Conservation (phyloP, 2,329 filamentous ascomycete species). For the Intubia oerlemansii region DNA sequence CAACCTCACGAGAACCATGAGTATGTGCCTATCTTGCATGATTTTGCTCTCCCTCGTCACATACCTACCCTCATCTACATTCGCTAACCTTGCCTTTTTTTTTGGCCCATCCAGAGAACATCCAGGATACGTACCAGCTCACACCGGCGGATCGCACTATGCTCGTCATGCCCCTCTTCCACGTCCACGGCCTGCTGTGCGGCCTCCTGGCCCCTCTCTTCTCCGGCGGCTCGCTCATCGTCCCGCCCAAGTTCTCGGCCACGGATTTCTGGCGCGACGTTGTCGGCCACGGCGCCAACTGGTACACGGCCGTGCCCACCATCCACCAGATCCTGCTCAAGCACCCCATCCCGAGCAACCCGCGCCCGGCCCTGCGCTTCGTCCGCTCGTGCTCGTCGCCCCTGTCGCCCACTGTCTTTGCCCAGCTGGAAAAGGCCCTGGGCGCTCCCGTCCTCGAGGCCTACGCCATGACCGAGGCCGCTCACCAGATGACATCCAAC, state of each 20-base stretch:
- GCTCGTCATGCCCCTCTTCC: slow-evolving; percentile 80
- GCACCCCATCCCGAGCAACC: slow-evolving; percentile 42
- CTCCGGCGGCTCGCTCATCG: slow-evolving; percentile 58
- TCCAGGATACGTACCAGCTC: slow-evolving; percentile 56
- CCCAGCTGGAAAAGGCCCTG: slow-evolving; percentile 56
- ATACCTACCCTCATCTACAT: background rate
- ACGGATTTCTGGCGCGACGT: slow-evolving; percentile 70
- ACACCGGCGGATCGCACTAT: slow-evolving; percentile 53
- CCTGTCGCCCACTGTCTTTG: slow-evolving; percentile 60
- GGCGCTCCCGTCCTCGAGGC: slow-evolving; percentile 69
- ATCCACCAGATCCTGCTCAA: slow-evolving; percentile 80
- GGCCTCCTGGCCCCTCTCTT: slow-evolving; percentile 59
- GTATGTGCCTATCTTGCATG: slow-evolving; percentile 16
- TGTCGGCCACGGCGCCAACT: slow-evolving; percentile 52
- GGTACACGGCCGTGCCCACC: slow-evolving; percentile 86
- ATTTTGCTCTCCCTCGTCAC: background rate
- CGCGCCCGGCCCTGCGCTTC: slow-evolving; percentile 57
- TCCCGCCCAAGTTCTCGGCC: slow-evolving; percentile 62
- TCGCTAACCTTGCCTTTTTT: slow-evolving; percentile 4
- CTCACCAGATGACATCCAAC: slow-evolving; percentile 69
- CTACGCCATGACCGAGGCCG: slow-evolving; percentile 83
- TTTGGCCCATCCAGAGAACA: slow-evolving; percentile 40
- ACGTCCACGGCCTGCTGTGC: slow-evolving; percentile 74
- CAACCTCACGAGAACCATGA: slow-evolving; percentile 66
- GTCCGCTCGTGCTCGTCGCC: slow-evolving; percentile 77